Base-by-base conservation (phyloP, 2,329 filamentous ascomycete genomes). In the Pleomassaria siparia region DNA sequence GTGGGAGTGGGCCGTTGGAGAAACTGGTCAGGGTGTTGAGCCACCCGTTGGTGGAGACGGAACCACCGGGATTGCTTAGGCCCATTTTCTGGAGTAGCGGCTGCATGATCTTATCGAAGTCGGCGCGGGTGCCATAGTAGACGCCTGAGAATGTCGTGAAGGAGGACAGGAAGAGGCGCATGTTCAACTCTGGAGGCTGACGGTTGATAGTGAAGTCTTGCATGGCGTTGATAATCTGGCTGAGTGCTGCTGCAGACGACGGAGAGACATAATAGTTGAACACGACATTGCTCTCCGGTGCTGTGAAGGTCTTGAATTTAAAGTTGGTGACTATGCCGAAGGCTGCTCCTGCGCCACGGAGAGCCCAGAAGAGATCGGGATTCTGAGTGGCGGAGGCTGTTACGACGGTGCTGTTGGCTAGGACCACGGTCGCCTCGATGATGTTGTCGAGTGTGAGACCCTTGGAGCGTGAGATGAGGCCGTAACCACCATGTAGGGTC, bases 361-460 rank as follows among this genome's bases (percentile, higher is more conserved):
- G 56, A 2, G 64, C 71, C 69, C 71, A 74, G 58, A 73, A 74
- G 26, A 75, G 67, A 25, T 74, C 71, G 0, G 65, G 40, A 28
- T 74, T 65, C 12, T 67, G 41, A 1, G 54, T 58, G 13, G 51
- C 26, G 8, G 66, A 72, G 10, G 66, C 71, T 5, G 56, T 69
- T 20, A 73, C 56, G 10, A 74, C 50, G 13, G 50, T 61, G 30
- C 70, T 67, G 35, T 61, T 60, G 13, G 64, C 66, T 13, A 69
- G 66, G 2, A 73, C 69, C 3, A 72, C 56, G 9, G 55, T 55
- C 4, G 49, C 56, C 13, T 54, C 55, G 41, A 64, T 8, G 15
- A 65, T 44, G 30, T 58, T 54, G 47, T 67, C 63, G 8, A 63
- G 53, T 2, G 61, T 62, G 1, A 65, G 53, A 16, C 62, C 64